Evolutionary conservation across 257 asterid genomes (phyloP).

Genomic region (Solanum chaucha): DNA sequence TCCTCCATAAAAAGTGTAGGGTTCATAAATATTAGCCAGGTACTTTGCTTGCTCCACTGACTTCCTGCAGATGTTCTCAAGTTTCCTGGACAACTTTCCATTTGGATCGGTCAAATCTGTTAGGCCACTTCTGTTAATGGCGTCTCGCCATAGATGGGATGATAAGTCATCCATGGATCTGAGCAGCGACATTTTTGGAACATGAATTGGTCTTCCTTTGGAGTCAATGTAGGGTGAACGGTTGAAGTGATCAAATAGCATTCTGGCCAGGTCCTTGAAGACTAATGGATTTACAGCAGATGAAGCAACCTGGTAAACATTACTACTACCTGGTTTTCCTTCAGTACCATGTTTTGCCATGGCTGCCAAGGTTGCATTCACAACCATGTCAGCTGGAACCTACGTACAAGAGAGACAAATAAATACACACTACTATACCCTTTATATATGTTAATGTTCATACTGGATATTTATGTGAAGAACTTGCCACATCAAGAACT

Average conservation of each 20-base stretch:
- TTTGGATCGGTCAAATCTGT: constrained; percentile 42
- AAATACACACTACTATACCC: neutral
- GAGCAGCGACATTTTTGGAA: constrained; percentile 70
- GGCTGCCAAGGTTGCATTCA: constrained; percentile 90
- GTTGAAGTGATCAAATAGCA: constrained; percentile 64
- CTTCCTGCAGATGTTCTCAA: constrained; percentile 58
- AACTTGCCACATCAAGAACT: constrained; percentile 89
- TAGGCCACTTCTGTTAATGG: constrained; percentile 40
- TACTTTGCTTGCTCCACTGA: constrained; percentile 79
- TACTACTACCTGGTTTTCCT: constrained; percentile 38
- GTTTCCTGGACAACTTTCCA: constrained; percentile 45
- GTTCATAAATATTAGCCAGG: constrained; percentile 73
- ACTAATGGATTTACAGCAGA: constrained; percentile 80
- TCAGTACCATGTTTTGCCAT: constrained; percentile 82
- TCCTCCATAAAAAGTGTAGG: constrained; percentile 86
- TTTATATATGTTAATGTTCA: neutral
- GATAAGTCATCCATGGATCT: constrained; percentile 83
- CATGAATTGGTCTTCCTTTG: constrained; percentile 53
- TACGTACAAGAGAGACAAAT: constrained; percentile 9
- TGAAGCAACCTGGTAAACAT: constrained; percentile 66
- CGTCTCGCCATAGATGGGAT: constrained; percentile 69
- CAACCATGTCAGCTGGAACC: constrained; percentile 99
- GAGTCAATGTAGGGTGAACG: constrained; percentile 62
- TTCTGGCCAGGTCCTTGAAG: constrained; percentile 51
- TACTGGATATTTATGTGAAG: neutral